A percentile compares a stretch with the other conserved stretches of the same genome.
Evolutionary conservation across 2,329 filamentous ascomycete genomes (phyloP).

Genomic region (Calonectria hongkongensis): DNA sequence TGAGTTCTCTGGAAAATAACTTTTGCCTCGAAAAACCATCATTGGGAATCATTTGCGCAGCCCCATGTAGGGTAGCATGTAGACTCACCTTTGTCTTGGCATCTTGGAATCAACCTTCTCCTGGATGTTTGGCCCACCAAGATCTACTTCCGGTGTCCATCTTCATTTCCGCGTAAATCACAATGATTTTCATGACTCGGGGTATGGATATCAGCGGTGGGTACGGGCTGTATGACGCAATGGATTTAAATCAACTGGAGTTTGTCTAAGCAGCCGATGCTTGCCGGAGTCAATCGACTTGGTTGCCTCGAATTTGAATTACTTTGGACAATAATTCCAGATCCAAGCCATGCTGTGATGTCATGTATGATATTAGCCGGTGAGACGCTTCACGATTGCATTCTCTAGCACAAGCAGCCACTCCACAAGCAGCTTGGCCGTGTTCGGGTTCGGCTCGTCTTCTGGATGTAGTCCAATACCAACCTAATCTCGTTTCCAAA

Average conservation of each 20-base stretch:
- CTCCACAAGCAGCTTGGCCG: slow-evolving; percentile 45
- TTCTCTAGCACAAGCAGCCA: slow-evolving; percentile 35
- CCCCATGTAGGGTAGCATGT: background rate
- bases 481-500: slow-evolving; percentile 48
- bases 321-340: background rate
- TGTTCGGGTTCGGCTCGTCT: slow-evolving; percentile 52
- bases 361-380: slow-evolving; percentile 27
- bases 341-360: background rate
- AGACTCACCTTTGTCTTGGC: slow-evolving; percentile 2
- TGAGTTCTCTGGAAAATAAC: slow-evolving; percentile 5
- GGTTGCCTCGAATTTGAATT: slow-evolving; percentile 1
- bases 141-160: slow-evolving; percentile 4
- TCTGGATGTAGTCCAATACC: slow-evolving; percentile 51
- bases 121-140: background rate
- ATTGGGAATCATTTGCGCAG: background rate
- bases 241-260: background rate
- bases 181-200: background rate
- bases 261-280: background rate
- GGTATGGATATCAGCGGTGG: background rate
- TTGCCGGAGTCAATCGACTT: background rate
- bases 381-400: slow-evolving; percentile 31
- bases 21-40: background rate
- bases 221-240: background rate
- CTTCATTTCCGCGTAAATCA: slow-evolving; percentile 20
- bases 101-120: slow-evolving; percentile 2